A percentile compares a stretch with the other conserved stretches of the same genome.
These are phyloP conservation scores for Maudiozyma bulderi DNA, from an alignment of 805 yeast genomes.

Conservation along the genomic window DNA sequence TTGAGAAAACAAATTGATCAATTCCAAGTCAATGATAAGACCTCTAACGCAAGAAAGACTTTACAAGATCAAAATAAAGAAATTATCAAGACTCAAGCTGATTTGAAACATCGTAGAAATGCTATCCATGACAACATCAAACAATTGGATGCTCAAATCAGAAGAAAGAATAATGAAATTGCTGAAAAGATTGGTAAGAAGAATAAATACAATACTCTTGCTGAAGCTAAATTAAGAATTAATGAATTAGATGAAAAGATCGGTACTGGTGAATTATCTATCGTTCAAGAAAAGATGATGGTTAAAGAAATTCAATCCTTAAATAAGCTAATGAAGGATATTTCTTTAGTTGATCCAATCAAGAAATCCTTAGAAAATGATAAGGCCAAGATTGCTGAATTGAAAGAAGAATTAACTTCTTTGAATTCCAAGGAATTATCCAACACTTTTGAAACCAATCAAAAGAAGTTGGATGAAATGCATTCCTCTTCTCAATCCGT, in stretches of 20 bases:
- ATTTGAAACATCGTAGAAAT: conserved; percentile 38
- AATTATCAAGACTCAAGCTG: conserved; percentile 39
- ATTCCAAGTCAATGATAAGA: conserved; percentile 37
- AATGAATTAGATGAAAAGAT: conserved; percentile 59
- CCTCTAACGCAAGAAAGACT: conserved; percentile 45
- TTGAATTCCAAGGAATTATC: conserved; percentile 55
- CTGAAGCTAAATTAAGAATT: conserved; percentile 62
- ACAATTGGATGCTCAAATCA: conserved; percentile 55
- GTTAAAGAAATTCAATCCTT: conserved; percentile 79
- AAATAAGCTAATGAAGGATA: conserved; percentile 73
- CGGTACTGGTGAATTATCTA: conserved; percentile 67
- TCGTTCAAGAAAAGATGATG: conserved; percentile 82
- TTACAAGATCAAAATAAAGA: conserved; percentile 39
- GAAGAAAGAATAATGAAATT: conserved; percentile 68
- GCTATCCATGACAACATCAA: conserved; percentile 56
- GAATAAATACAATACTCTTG: conserved; percentile 57
- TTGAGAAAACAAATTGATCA: conserved; percentile 46
- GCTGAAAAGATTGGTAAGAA: conserved; percentile 36
- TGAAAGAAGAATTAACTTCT: conserved; percentile 56
- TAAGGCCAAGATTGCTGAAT: conserved; percentile 61
- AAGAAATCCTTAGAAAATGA: conserved; percentile 76
- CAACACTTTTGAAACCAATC: conserved; percentile 56
- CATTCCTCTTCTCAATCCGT: conserved; percentile 48
- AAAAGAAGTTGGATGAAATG: conserved; percentile 60
- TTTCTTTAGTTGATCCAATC: conserved; percentile 58